These are phyloP conservation scores for Agrocybe pediades DNA, from an alignment of 768 basidiomycete genomes.

Conservation along the genomic window DNA sequence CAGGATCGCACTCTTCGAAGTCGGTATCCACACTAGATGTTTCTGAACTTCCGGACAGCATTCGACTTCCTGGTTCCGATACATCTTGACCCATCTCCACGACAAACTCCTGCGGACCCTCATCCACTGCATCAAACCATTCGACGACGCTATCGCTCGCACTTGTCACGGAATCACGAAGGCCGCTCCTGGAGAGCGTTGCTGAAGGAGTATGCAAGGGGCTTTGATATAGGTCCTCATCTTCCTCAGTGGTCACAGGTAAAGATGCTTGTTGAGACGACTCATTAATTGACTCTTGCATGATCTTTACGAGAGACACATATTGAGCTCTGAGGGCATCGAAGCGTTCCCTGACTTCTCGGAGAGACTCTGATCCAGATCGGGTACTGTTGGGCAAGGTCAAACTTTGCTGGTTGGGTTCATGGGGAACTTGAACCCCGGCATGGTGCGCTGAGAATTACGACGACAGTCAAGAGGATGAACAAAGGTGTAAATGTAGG, in stretches of 20 bases:
- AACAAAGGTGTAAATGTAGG: background rate
- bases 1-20: conserved; percentile 37
- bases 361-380: conserved; percentile 24
- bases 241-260: conserved; percentile 52
- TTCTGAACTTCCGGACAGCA: conserved; percentile 40
- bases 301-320: conserved; percentile 44
- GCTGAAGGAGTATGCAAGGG: conserved; percentile 9
- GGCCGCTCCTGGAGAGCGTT: conserved; percentile 34
- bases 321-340: conserved; percentile 64
- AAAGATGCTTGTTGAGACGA: conserved; percentile 33
- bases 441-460: conserved; percentile 15
- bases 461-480: background rate
- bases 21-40: conserved; percentile 59
- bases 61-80: conserved; percentile 38
- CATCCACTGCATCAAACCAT: conserved; percentile 80
- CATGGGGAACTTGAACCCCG: conserved; percentile 5
- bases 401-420: background rate
- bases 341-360: conserved; percentile 49
- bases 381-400: conserved; percentile 10
- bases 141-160: conserved; percentile 57
- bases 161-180: conserved; percentile 49
- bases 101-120: conserved; percentile 72
- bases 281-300: conserved; percentile 35
- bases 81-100: conserved; percentile 46
- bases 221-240: conserved; percentile 26